Percentiles rank a stretch among this genome's conserved stretches.
Conservation (phyloP, 257 asterid genomes). For the Petunia secreta region DNA sequence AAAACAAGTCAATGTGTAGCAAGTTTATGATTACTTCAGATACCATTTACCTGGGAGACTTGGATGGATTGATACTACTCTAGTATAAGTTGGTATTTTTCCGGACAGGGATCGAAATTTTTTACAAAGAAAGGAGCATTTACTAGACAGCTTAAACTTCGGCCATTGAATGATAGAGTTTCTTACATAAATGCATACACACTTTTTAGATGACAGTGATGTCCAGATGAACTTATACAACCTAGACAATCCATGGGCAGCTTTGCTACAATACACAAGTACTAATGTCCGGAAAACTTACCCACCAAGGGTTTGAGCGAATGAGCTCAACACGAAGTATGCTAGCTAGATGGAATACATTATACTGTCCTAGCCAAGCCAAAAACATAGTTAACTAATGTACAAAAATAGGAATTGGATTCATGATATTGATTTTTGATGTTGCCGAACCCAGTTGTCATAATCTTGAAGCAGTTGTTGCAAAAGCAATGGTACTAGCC, state of each 20-base stretch:
- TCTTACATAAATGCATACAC: neutral
- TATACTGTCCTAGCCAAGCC: neutral
- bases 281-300: neutral
- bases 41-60: neutral
- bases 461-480: conserved; percentile 72
- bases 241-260: neutral
- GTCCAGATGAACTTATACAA: neutral
- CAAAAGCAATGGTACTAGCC: conserved; percentile 68
- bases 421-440: conserved; percentile 18
- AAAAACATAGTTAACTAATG: neutral
- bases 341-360: conserved; percentile 10
- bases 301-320: neutral
- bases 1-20: neutral
- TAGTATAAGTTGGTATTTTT: neutral
- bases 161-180: neutral
- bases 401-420: neutral
- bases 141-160: neutral
- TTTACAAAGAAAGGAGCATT: neutral
- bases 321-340: neutral
- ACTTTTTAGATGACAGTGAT: neutral
- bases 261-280: neutral
- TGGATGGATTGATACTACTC: neutral
- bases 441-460: conserved; percentile 59
- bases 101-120: neutral
- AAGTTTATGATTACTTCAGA: neutral